A percentile compares a stretch with the other conserved stretches of the same genome.
phyloP scores from a whole-genome alignment of 2,329 filamentous ascomycete species.

The Sporothrix dimorphospora region DNA sequence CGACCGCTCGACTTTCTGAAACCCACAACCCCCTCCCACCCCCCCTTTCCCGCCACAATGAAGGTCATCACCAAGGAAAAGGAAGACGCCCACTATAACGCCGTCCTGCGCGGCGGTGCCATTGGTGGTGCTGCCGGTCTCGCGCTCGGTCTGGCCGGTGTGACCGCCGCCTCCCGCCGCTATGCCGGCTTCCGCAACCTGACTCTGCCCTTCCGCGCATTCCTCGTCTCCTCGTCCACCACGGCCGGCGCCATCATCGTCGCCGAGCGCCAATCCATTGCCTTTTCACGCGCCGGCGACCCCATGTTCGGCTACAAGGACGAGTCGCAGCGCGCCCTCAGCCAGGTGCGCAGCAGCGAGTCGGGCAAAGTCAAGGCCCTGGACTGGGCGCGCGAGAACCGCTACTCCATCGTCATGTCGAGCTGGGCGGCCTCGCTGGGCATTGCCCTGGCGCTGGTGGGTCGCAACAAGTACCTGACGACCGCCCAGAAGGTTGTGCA shows the following conservation, averaged over 20 bases:
- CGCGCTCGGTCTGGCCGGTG: constrained; percentile 66
- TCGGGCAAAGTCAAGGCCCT: constrained; percentile 62
- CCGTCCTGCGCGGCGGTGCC: constrained; percentile 77
- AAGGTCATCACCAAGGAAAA: constrained; percentile 96
- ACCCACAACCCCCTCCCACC: constrained; percentile 23
- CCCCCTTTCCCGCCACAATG: constrained; percentile 64
- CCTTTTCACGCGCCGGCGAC: constrained; percentile 71
- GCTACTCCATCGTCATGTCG: constrained; percentile 82
- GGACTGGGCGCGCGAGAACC: constrained; percentile 76
- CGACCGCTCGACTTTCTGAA: background rate
- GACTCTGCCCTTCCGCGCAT: constrained; percentile 86
- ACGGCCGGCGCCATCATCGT: constrained; percentile 89
- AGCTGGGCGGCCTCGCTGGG: constrained; percentile 84
- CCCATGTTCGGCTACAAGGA: constrained; percentile 69
- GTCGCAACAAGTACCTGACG: constrained; percentile 73
- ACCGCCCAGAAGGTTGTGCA: constrained; percentile 88
- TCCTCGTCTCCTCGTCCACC: constrained; percentile 78
- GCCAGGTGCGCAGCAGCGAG: constrained; percentile 61
- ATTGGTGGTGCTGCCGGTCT: constrained; percentile 73
- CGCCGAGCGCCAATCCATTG: constrained; percentile 70
- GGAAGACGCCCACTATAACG: constrained; percentile 80
- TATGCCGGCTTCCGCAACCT: constrained; percentile 79
- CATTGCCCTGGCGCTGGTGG: constrained; percentile 72
- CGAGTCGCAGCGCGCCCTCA: constrained; percentile 58
- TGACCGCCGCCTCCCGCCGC: constrained; percentile 68